Evolutionary conservation across 169 alveolate species (phyloP).

Genomic region (Fabrea salina): DNA sequence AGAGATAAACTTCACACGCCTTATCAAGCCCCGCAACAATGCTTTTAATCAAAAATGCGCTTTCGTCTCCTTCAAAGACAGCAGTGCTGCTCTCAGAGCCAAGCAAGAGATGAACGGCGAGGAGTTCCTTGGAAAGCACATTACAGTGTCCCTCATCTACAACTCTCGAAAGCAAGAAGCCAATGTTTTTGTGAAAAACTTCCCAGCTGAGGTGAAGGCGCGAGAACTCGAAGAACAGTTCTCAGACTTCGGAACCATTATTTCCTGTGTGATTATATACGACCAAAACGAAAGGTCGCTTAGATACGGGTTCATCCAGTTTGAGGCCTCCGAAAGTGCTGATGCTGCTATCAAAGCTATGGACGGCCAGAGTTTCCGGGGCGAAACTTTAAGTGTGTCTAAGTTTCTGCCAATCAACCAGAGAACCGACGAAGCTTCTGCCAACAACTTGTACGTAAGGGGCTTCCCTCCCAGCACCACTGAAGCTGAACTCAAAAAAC

Average conservation of each 20-base stretch:
- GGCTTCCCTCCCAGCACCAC: neutral
- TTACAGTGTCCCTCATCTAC: neutral
- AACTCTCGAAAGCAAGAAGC: neutral
- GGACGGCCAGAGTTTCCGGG: neutral
- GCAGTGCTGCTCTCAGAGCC: neutral
- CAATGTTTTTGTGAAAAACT: conserved; percentile 19
- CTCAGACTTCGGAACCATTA: neutral
- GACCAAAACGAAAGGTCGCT: conserved; percentile 6
- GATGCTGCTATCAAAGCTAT: neutral
- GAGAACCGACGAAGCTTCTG: neutral
- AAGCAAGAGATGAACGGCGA: conserved; percentile 15
- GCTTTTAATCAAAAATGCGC: too few species aligned
- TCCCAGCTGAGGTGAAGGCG: neutral
- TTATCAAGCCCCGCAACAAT: too few species aligned
- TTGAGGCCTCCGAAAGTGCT: neutral
- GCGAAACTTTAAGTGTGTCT: neutral
- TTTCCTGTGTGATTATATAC: neutral
- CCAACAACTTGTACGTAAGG: conserved; percentile 15
- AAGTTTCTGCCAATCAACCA: neutral
- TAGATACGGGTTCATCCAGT: conserved; percentile 26
- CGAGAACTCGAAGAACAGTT: neutral
- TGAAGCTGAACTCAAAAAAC: neutral
- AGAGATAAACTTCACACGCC: too few species aligned
- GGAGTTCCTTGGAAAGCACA: neutral
- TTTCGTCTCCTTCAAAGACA: neutral